These are phyloP conservation scores for Gypsophila paniculata DNA, from an alignment of 179 eudicot species.

Conservation along the genomic window DNA sequence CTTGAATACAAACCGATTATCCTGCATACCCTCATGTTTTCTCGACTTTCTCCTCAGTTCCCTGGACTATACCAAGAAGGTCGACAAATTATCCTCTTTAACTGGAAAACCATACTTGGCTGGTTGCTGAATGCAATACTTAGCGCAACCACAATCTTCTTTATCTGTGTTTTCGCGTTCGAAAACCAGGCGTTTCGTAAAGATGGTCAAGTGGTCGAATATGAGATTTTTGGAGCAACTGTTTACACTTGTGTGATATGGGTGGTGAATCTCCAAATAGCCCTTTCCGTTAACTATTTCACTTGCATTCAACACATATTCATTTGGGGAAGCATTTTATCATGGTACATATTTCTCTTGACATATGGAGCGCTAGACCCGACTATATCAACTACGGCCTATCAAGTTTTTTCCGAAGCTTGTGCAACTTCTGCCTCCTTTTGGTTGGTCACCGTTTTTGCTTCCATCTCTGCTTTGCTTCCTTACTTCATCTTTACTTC, in stretches of 20 bases:
- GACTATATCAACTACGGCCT: constrained; percentile 35
- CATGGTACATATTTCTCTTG: constrained; percentile 38
- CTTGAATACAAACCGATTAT: background rate
- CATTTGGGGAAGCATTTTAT: constrained; percentile 43
- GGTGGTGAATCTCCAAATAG: constrained; percentile 49
- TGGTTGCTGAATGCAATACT: constrained; percentile 41
- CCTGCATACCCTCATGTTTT: background rate
- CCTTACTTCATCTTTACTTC: constrained; percentile 35
- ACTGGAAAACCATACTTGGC: constrained; percentile 40
- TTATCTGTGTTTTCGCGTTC: constrained; percentile 28
- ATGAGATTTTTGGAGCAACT: constrained; percentile 39
- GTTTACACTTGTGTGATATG: constrained; percentile 40
- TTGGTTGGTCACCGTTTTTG: constrained; percentile 36
- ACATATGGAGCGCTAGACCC: constrained; percentile 36
- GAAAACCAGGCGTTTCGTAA: constrained; percentile 40
- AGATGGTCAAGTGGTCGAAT: constrained; percentile 39
- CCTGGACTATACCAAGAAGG: constrained; percentile 49
- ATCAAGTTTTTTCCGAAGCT: constrained; percentile 38
- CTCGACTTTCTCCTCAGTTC: constrained; percentile 27
- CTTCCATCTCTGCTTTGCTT: constrained; percentile 27
- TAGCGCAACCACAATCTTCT: constrained; percentile 41
- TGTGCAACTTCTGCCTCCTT: constrained; percentile 36
- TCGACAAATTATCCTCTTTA: constrained; percentile 35
- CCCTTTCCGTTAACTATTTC: constrained; percentile 38
- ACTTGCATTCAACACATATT: constrained; percentile 43